Percentiles rank a stretch among this genome's conserved stretches.
Evolutionary conservation across 768 basidiomycete species (phyloP).

Genomic region (Tricholoma flavovirens): DNA sequence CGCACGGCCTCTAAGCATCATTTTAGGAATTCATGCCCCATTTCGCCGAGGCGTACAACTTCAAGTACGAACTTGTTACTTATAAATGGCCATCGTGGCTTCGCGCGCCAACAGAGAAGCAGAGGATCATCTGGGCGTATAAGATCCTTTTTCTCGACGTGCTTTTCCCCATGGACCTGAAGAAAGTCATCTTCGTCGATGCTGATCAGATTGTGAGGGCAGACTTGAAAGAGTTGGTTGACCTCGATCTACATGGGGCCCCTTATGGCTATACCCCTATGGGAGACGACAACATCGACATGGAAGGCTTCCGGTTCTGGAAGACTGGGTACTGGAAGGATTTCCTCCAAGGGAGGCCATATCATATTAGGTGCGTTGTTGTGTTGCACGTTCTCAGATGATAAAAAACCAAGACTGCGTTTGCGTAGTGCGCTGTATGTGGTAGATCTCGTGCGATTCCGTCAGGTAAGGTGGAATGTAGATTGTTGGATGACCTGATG

Average conservation of each 20-base stretch:
- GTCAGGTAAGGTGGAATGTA: conserved; percentile 53
- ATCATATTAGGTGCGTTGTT: conserved; percentile 82
- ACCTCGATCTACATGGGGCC: conserved; percentile 85
- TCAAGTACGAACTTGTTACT: conserved; percentile 95
- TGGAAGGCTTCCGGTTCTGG: conserved; percentile 99
- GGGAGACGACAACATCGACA: conserved; percentile 91
- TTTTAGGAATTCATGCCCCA: conserved; percentile 89
- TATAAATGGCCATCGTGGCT: conserved; percentile 99
- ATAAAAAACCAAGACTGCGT: background rate
- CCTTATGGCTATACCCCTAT: conserved; percentile 97
- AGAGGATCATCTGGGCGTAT: conserved; percentile 98
- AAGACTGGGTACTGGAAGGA: conserved; percentile 96
- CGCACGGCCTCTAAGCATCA: background rate
- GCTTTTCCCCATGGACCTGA: conserved; percentile 97
- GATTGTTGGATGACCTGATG: background rate
- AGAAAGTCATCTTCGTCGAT: conserved; percentile 98
- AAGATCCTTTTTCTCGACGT: conserved; percentile 99
- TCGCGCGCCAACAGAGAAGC: conserved; percentile 95
- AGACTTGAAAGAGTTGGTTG: conserved; percentile 93
- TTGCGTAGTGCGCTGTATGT: conserved; percentile 82
- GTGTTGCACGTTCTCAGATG: background rate
- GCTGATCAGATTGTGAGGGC: conserved; percentile 96
- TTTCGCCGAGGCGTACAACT: conserved; percentile 84
- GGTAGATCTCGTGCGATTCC: conserved; percentile 91
- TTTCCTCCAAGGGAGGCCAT: conserved; percentile 74